Evolutionary conservation across 805 yeast genomes (phyloP), one percentile per base, ranked within the genome.

Genomic region (Wickerhamiella alocasiicola): DNA sequence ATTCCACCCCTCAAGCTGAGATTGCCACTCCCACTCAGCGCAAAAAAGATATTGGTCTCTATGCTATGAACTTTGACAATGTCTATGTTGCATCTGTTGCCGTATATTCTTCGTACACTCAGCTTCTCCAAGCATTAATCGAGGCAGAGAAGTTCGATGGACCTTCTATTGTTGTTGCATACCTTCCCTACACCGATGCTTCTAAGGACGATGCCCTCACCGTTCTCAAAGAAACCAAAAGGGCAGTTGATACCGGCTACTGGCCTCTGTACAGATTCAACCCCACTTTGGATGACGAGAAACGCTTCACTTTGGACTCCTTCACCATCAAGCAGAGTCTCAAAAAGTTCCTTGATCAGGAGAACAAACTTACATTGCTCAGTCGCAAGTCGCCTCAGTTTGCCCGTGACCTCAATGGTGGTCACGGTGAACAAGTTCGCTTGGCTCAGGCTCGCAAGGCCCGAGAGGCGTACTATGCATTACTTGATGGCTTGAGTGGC

Each of bases 1-100:
- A 88, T 57, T 79, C 87, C 12, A 87, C 83, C 55, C 88, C 94
- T 9, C 55, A 62, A 49, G 65, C 72, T 47, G 42, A 51, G 25
- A 42, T 44, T 18, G 50, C 46, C 34, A 57, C 59, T 43, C 35
- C 56, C 13, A 39, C 50, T 17, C 46, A 44, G 26, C 76, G 91
- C 59, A 84, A 85, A 67, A 84, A 88, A 62, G 95, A 88, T 57
- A 76, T 87, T 48, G 97, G 96, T 42, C 66, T 88, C 34, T 88
- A 84, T 57, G 95, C 95, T 34, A 82, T 88, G 95, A 82, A 83
- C 61, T 83, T 78, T 52, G 91, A 93, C 43, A 72, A 77, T 47
- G 78, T 81, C 33, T 88, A 84, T 56, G 95, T 87, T 51, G 95
- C 96, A 6, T 83, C 95, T 15, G 85, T 85, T 41, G 96, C 96